Evolutionary conservation across 2,329 filamentous ascomycete species (phyloP), one percentile per base, ranked within the genome.

Genomic region (Fusarium sacchari): DNA sequence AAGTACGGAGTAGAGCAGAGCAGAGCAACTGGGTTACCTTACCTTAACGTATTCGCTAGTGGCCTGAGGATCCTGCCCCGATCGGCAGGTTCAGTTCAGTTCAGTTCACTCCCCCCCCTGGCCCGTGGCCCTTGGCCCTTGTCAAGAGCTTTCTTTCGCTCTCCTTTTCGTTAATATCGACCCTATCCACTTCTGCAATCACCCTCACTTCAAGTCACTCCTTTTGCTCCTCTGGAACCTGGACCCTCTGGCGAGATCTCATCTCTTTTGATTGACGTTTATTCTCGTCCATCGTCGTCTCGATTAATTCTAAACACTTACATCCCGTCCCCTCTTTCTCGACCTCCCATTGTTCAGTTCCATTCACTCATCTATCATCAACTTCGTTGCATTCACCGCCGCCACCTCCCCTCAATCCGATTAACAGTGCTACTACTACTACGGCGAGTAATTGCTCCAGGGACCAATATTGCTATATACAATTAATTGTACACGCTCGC

Each of bases 121-220:
- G 68, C 46, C 8, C 15, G 2, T 24, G 5, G 46, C 65, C 79
- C 67, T 72, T 71, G 75, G 62, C 64, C 75, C 75, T 76, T 75
- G 76, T 60, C 72, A 74, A 78, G 73, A 77, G 75, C 77, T 78
- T 78, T 77, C 77, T 78, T 76, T 77, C 74, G 70, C 75, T 81
- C 79, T 79, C 80, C 80, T 83, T 83, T 82, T 78, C 74, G 74
- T 79, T 81, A 79, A 81, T 81, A 81, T 82, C 80, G 77, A 78
- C 75, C 72, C 77, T 79, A 79, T 81, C 80, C 81, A 82, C 80
- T 80, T 68, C 74, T 78, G 77, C 77, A 78, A 78, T 81, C 80
- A 79, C 80, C 69, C 80, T 83, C 80, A 82, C 80, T 80, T 79
- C 78, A 82, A 55, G 82, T 83, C 82, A 81, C 80, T 82, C 81